Evolutionary conservation across 208 protist species (phyloP), one percentile per base, ranked within the genome.

Genomic region (Chromosphaera perkinsii): DNA sequence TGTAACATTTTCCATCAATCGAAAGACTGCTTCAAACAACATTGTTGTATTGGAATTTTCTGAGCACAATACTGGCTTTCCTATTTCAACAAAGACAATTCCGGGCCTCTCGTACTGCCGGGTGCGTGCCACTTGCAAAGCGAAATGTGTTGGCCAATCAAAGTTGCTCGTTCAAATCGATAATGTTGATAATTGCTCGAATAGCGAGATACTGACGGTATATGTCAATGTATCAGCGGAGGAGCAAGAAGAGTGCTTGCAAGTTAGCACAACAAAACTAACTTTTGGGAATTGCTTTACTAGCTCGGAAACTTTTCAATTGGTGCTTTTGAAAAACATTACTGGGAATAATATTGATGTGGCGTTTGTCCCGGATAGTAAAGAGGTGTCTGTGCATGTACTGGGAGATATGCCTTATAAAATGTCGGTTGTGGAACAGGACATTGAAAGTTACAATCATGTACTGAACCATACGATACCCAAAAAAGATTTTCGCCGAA

Each of bases 401-500:
- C 39, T 17, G 10, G 17, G 7, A 7, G 39, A 45, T n/a, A 17
- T n/a, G 17, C 17, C 39, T n/a, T n/a, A 45, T 17, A 7, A 7
- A 17, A 45, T 17, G 10, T n/a, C 39, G 39, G 17, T 7, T n/a
- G 39, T n/a, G 10, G 17, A 7, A 7, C 39, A n/a, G 7, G 39
- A 17, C 39, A 17, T 7, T 17, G 39, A 45, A 17, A 17, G 17
- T 7, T 17, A 45, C 17, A 17, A 7, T 17, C 39, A 45, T 45
- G 39, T 17, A 45, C 7, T 45, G 39, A 17, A 45, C 17, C 39
- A 7, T 17, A 7, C 10, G 10, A 17, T 45, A n/a, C 17, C 39
- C 17, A 45, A 45, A 45, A 45, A 45, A 45, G 39, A 17, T 45
- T 45, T 45, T n/a, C 39, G n/a, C n/a, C n/a, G n/a, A n/a, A 45